Percentiles rank a stretch among this genome's conserved stretches.
Conservation (phyloP, 1,284 basidiomycete species). For the Lentinula novae-zelandiae region DNA sequence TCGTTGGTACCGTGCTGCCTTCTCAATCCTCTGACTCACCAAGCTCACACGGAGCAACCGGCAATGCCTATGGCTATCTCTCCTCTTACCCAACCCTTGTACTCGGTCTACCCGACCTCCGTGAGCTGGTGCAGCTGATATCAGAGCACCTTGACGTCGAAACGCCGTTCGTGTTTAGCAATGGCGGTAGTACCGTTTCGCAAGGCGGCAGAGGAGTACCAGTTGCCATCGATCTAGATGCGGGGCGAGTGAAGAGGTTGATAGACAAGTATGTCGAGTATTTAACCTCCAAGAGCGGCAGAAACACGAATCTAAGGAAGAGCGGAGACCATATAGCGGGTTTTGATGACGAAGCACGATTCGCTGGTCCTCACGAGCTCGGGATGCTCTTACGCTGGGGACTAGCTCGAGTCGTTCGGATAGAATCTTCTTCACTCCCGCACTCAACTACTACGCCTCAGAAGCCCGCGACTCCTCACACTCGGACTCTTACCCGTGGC, state of each 20-base stretch:
- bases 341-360: constrained; percentile 76
- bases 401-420: constrained; percentile 59
- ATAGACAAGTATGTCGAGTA: constrained; percentile 70
- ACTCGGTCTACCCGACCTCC: not conserved
- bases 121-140: not conserved
- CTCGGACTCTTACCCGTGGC: constrained; percentile 35
- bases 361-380: constrained; percentile 83
- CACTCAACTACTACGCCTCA: too few species aligned
- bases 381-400: constrained; percentile 87
- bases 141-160: not conserved
- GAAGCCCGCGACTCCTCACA: not conserved
- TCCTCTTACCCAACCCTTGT: not conserved
- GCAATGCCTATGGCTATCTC: not conserved
- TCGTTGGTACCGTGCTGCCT: not conserved
- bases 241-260: constrained; percentile 66
- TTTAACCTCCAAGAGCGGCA: constrained; percentile 17
- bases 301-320: not conserved
- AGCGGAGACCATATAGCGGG: constrained; percentile 24
- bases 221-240: constrained; percentile 79
- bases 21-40: not conserved
- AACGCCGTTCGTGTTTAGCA: constrained; percentile 89
- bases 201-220: constrained; percentile 20
- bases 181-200: not conserved
- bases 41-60: not conserved
- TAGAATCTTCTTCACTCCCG: not conserved